These are phyloP conservation scores for Backusella liffmaniae DNA, from an alignment of 192 early-diverging fungal genomes.

Conservation along the genomic window DNA sequence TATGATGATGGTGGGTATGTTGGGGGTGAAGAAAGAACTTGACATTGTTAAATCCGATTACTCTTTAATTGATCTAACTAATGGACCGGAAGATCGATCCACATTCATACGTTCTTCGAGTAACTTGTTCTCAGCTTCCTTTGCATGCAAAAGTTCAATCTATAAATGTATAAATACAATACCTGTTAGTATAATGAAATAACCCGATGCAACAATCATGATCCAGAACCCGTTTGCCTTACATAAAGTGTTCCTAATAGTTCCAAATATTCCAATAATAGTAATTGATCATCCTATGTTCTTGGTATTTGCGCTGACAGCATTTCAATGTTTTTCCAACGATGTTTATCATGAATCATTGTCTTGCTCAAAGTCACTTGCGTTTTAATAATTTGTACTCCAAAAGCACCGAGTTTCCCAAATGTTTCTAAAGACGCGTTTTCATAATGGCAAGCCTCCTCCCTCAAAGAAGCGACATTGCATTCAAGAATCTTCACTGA, in stretches of 20 bases:
- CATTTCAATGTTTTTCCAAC: slow-evolving; percentile 15
- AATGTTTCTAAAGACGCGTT: slow-evolving; percentile 11
- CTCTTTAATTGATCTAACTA: too few species aligned
- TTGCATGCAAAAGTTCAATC: slow-evolving; percentile 8
- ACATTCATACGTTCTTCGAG: slow-evolving; percentile 10
- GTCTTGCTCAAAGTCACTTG: slow-evolving; percentile 13
- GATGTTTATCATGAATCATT: not conserved
- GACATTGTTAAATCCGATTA: too few species aligned
- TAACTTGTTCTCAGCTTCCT: not conserved
- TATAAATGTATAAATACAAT: slow-evolving; percentile 10
- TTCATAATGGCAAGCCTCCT: slow-evolving; percentile 10
- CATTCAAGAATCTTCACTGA: slow-evolving; percentile 18
- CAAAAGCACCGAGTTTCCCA: not conserved
- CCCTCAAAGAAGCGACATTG: slow-evolving; percentile 9
- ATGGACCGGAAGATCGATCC: too few species aligned
- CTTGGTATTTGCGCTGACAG: slow-evolving; percentile 14
- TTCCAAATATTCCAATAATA: slow-evolving; percentile 11
- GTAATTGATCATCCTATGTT: slow-evolving; percentile 10
- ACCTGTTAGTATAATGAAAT: slow-evolving; percentile 4
- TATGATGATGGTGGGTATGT: too few species aligned
- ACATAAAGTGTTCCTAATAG: slow-evolving; percentile 13
- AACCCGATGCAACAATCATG: slow-evolving; percentile 8
- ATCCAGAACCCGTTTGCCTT: slow-evolving; percentile 11
- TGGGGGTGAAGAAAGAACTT: too few species aligned
- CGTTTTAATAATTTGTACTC: slow-evolving; percentile 9